phyloP scores from a whole-genome alignment of 2,329 filamentous ascomycete genomes.

The Aspergillus ibericus region DNA sequence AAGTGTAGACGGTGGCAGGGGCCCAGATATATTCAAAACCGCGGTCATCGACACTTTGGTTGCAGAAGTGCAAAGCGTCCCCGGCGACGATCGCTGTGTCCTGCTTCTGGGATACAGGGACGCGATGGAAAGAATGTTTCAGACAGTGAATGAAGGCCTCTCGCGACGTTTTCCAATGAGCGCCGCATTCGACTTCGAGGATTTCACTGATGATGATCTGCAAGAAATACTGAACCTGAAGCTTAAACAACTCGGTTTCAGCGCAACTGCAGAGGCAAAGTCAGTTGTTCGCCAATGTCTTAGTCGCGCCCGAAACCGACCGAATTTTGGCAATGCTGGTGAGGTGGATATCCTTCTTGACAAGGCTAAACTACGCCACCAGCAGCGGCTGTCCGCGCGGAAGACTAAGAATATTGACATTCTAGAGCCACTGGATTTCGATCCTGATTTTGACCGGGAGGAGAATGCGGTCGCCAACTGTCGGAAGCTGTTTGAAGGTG shows the following conservation, averaged over 20 bases:
- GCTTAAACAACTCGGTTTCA: conserved; percentile 56
- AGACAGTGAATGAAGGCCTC: conserved; percentile 71
- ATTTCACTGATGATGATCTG: conserved; percentile 63
- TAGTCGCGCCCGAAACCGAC: conserved; percentile 59
- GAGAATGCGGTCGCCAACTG: conserved; percentile 52
- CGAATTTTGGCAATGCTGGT: conserved; percentile 70
- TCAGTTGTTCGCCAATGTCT: conserved; percentile 61
- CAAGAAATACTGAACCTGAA: conserved; percentile 63
- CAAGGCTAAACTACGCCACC: conserved; percentile 54
- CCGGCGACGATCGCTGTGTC: conserved; percentile 71
- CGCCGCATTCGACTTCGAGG: conserved; percentile 67
- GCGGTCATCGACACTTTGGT: conserved; percentile 74
- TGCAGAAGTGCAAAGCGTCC: conserved; percentile 67
- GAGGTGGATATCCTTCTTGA: conserved; percentile 72
- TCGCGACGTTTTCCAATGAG: conserved; percentile 64
- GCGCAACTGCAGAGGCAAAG: conserved; percentile 53
- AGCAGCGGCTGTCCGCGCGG: conserved; percentile 41
- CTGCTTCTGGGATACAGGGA: conserved; percentile 69
- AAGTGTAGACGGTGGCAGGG: conserved; percentile 16
- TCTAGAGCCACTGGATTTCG: conserved; percentile 32
- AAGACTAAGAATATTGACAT: neutral
- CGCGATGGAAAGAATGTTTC: conserved; percentile 70
- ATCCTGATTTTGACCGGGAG: conserved; percentile 44
- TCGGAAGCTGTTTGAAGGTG: conserved; percentile 38
- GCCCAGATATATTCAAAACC: conserved; percentile 56